Evolutionary conservation across 108 stramenopile species (phyloP), one percentile per base, ranked within the genome.

Genomic region (Nitzschia inconspicua): DNA sequence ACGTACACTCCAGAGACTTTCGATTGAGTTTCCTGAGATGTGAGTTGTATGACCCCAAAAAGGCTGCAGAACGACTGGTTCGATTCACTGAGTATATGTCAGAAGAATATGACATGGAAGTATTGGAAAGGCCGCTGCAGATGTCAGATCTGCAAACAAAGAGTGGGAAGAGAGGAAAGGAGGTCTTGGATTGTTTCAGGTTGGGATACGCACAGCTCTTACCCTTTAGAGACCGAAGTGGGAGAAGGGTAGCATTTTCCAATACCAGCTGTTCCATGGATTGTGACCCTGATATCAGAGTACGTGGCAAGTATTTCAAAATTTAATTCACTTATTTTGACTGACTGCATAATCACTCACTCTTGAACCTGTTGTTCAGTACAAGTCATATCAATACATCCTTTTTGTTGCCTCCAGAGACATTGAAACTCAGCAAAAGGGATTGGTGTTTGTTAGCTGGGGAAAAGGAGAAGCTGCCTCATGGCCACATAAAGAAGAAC

Each of bases 21-120:
- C 73, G 64, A 3, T 42, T 78, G 9, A 43, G 48, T 44, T 78
- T 78, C 47, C 46, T 78, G 11, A 63, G 77, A 9, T 49, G 54
- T 30, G 77, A 78, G 53, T 35, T 39, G 16, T 78, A 70, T 28
- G 44, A 78, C 44, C 35, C 63, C 0, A 44, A 32, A 10, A n/a
- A 35, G 6, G 73, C 77, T 6, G 73, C 69, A 1, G 4, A 41
- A 4, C 63, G 64, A 0, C 41, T 78, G 23, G 50, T 73, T 2
- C 22, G 25, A 16, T 48, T 74, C 34, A 70, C 70, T 39, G 63
- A 59, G 18, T 25, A 47, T 13, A 69, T 70, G 20, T 62, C 35
- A 13, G 68, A 53, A 34, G 26, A 70, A 1, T 78, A 70, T 53
- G 77, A 47, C 24, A 47, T 28, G 42, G 43, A 30, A 2, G 57